Conservation (phyloP, 1,284 basidiomycete species). For the Cystobasidium slooffiae region DNA sequence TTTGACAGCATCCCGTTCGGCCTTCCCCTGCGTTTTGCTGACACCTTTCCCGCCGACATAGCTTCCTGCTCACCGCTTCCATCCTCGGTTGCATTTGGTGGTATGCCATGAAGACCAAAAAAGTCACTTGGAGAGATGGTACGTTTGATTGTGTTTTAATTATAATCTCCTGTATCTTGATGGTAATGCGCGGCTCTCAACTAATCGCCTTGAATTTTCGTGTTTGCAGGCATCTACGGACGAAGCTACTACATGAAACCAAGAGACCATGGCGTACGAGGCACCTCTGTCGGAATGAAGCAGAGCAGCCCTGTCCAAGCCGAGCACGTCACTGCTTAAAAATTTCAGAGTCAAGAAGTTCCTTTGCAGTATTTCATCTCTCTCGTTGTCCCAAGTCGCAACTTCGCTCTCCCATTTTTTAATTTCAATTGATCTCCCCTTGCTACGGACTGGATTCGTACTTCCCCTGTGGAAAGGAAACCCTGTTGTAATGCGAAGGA, state of each 20-base stretch:
- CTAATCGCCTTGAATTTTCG: background rate
- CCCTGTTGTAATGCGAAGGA: no score
- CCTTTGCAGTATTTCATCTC: no score
- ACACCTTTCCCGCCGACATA: background rate
- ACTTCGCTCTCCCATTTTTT: no score
- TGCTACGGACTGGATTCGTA: no score
- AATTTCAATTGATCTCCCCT: no score
- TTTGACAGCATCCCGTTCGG: background rate
- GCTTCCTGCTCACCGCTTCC: constrained; percentile 5
- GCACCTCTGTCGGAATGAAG: background rate
- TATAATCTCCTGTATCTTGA: background rate
- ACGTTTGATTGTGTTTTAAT: background rate
- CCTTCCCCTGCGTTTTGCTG: background rate
- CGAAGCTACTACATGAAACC: constrained; percentile 17
- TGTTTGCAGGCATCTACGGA: constrained; percentile 15
- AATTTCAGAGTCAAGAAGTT: no score
- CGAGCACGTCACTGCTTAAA: background rate
- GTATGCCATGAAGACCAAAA: constrained; percentile 1
- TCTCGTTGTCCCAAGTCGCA: no score
- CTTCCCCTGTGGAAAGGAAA: no score
- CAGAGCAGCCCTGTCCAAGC: background rate
- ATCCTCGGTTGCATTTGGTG: constrained; percentile 17
- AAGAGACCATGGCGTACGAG: background rate
- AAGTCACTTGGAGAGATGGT: constrained; percentile 17
- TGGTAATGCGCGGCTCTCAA: background rate